A percentile compares a stretch with the other conserved stretches of the same genome.
Conservation (phyloP, 352 stramenopile genomes). For the Thraustochytrium sp. region DNA sequence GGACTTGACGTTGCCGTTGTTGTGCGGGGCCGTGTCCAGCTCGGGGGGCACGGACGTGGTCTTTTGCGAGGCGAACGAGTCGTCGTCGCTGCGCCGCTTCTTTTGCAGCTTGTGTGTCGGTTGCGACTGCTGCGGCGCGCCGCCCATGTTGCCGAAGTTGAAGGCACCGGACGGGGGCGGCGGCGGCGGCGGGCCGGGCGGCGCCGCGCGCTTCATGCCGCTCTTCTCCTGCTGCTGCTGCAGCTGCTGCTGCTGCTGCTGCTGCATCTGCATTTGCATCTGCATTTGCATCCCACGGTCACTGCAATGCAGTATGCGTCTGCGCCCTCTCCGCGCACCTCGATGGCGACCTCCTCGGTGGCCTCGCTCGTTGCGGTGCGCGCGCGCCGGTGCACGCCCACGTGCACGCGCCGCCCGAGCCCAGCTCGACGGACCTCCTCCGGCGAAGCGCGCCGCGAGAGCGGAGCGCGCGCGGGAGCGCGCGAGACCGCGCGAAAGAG, state of each 20-base stretch:
- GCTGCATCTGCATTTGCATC: neutral
- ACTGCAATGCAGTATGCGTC: neutral
- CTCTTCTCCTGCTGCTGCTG: neutral
- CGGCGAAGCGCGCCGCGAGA: no score
- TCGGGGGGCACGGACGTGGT: neutral
- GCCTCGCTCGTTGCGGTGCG: no score
- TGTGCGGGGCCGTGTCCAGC: neutral
- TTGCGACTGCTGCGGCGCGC: neutral
- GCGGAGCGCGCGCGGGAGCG: no score
- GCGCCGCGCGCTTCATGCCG: neutral
- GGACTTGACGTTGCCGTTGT: neutral
- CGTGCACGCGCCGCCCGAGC: no score
- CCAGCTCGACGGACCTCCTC: no score
- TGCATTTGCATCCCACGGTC: neutral
- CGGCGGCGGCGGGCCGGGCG: neutral
- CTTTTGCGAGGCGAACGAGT: conserved; percentile 12
- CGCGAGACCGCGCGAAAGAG: no score
- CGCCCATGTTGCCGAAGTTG: neutral
- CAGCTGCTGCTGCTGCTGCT: neutral
- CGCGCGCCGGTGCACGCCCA: no score
- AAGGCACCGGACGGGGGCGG: neutral
- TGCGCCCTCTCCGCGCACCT: no score
- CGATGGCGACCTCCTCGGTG: no score
- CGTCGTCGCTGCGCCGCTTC: neutral
- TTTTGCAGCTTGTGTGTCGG: neutral